These are phyloP conservation scores for Aciculosporium take DNA, from an alignment of 2,329 filamentous ascomycete genomes.

Conservation along the genomic window DNA sequence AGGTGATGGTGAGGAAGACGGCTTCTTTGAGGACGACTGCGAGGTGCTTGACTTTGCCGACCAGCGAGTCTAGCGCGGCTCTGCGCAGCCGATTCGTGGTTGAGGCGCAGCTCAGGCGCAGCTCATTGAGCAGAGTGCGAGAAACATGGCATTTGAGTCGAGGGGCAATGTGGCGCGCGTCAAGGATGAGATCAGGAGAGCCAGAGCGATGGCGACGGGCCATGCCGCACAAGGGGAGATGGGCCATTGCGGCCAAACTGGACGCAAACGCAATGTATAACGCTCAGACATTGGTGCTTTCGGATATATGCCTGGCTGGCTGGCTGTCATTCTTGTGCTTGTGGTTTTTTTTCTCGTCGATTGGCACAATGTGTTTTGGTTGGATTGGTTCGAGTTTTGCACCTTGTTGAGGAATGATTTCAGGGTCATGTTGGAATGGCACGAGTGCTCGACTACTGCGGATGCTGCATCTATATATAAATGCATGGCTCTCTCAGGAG, in stretches of 20 bases:
- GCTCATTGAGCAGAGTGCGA: too few species aligned
- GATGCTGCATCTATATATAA: neutral
- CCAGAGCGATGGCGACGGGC: too few species aligned
- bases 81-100: too few species aligned
- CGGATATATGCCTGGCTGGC: conserved; percentile 1
- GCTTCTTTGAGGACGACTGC: conserved; percentile 86
- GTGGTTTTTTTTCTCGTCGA: conserved; percentile 6
- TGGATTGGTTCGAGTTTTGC: conserved; percentile 5
- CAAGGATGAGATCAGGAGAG: too few species aligned
- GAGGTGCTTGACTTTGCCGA: conserved; percentile 82
- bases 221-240: too few species aligned
- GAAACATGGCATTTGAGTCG: too few species aligned
- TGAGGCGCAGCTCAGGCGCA: too few species aligned
- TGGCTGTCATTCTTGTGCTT: neutral
- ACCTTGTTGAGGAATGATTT: neutral
- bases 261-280: too few species aligned
- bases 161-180: too few species aligned
- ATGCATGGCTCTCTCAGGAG: conserved; percentile 10
- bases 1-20: conserved; percentile 45
- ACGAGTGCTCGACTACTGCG: neutral
- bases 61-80: conserved; percentile 40
- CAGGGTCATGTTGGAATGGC: conserved; percentile 7
- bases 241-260: too few species aligned
- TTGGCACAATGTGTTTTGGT: conserved; percentile 4
- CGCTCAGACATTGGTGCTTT: neutral